A percentile compares a stretch with the other conserved stretches of the same genome.
Conservation (phyloP, 1,284 basidiomycete species). For the Rhizoctonia solani region DNA sequence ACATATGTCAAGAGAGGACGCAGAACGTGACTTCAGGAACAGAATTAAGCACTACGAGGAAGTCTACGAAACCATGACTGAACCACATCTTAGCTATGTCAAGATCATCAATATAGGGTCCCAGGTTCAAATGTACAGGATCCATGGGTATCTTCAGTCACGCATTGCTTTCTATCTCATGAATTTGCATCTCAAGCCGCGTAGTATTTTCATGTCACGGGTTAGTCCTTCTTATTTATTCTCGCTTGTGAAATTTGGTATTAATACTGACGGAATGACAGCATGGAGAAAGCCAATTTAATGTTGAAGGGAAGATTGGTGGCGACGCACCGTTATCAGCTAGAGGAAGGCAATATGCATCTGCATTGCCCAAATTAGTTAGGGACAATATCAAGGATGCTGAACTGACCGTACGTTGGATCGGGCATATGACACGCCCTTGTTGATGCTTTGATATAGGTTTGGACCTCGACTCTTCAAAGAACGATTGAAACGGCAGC, state of each 20-base stretch:
- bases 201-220: constrained; percentile 95
- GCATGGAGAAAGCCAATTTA: constrained; percentile 98
- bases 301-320: constrained; percentile 96
- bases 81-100: constrained; percentile 79
- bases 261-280: constrained; percentile 45
- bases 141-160: constrained; percentile 92
- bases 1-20: constrained; percentile 81
- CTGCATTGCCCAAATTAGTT: constrained; percentile 84
- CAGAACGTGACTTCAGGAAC: constrained; percentile 86
- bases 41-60: constrained; percentile 93
- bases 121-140: constrained; percentile 78
- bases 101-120: constrained; percentile 88
- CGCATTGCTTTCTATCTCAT: constrained; percentile 98
- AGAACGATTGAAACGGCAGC: constrained; percentile 92
- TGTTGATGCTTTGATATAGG: constrained; percentile 48
- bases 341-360: constrained; percentile 84
- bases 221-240: constrained; percentile 53
- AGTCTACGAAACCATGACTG: constrained; percentile 87
- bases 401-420: constrained; percentile 71
- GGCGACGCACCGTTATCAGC: constrained; percentile 89
- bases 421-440: neutral
- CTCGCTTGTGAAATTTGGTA: neutral
- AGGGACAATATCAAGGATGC: constrained; percentile 90
- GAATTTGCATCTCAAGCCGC: constrained; percentile 96
- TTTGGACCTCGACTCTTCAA: constrained; percentile 96